Evolutionary conservation across 352 stramenopile genomes (phyloP).

Genomic region (Proteromonas lacertae): DNA sequence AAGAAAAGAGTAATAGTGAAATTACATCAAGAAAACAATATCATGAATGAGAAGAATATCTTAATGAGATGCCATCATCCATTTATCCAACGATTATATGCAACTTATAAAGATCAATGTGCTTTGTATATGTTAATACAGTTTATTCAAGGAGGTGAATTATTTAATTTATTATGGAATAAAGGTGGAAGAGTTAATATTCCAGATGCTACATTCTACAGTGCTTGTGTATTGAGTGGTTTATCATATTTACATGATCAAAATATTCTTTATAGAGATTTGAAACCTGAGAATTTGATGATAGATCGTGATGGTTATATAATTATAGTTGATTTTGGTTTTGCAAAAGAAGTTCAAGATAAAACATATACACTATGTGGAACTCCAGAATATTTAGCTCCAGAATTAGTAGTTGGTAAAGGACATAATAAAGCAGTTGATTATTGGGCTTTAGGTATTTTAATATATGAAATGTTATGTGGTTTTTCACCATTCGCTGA

Average conservation of each 20-base stretch:
- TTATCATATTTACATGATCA: slow-evolving; percentile 72
- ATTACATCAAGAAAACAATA: slow-evolving; percentile 84
- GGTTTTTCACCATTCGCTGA: slow-evolving; percentile 3
- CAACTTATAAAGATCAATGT: slow-evolving; percentile 67
- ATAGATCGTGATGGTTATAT: slow-evolving; percentile 53
- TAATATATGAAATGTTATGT: too few relatives aligned
- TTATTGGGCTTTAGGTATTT: slow-evolving; percentile 25
- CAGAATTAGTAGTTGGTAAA: slow-evolving; percentile 66
- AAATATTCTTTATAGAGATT: slow-evolving; percentile 58
- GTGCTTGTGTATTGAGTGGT: slow-evolving; percentile 55
- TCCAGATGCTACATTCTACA: slow-evolving; percentile 55
- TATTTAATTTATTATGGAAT: slow-evolving; percentile 54
- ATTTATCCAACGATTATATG: slow-evolving; percentile 77
- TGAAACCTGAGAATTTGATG: slow-evolving; percentile 41
- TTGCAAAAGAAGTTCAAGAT: slow-evolving; percentile 63
- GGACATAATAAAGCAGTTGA: slow-evolving; percentile 59
- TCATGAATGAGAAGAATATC: slow-evolving; percentile 95
- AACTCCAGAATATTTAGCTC: too few relatives aligned
- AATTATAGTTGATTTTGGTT: slow-evolving; percentile 57
- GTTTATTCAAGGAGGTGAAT: slow-evolving; percentile 71
- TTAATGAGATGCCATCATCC: slow-evolving; percentile 75
- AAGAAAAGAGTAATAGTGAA: slow-evolving; percentile 64
- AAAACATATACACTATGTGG: slow-evolving; percentile 48
- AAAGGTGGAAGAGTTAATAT: slow-evolving; percentile 22
- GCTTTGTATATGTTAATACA: slow-evolving; percentile 93